phyloP scores from a whole-genome alignment of 176 grass and related monocot genomes.

The Chloris gayana region DNA sequence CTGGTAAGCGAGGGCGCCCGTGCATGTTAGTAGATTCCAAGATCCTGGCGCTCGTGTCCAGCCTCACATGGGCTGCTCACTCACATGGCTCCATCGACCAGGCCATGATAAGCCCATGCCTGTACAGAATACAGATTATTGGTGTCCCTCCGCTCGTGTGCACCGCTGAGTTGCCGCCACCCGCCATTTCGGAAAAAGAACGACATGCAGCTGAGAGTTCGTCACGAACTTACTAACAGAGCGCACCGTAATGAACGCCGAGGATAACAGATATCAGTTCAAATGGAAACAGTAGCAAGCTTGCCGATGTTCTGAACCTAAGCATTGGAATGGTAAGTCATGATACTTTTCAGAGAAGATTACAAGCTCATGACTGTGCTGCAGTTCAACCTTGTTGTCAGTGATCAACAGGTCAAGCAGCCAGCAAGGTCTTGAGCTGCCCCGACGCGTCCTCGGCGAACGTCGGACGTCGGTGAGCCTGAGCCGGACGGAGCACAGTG shows the following conservation, averaged over 20 bases:
- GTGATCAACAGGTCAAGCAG: too few relatives aligned
- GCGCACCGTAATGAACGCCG: neutral
- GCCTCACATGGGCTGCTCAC: conserved; percentile 36
- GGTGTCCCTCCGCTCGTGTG: conserved; percentile 28
- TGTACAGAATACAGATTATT: conserved; percentile 40
- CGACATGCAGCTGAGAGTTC: neutral
- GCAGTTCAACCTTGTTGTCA: too few relatives aligned
- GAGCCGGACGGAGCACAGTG: too few relatives aligned
- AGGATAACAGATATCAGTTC: too few relatives aligned
- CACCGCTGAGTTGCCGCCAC: conserved; percentile 15
- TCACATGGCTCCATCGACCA: conserved; percentile 38
- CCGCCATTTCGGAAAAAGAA: neutral
- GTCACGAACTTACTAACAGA: neutral
- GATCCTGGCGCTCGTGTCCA: conserved; percentile 29
- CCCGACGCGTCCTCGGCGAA: neutral
- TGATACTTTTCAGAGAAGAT: too few relatives aligned
- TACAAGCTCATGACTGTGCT: too few relatives aligned
- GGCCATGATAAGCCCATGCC: conserved; percentile 38
- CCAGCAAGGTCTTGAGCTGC: neutral
- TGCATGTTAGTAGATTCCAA: conserved; percentile 64
- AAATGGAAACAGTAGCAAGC: too few relatives aligned
- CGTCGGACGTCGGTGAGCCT: too few relatives aligned
- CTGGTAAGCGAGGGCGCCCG: conserved; percentile 27
- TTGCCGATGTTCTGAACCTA: too few relatives aligned
- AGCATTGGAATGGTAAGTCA: too few relatives aligned